Percentiles rank a stretch among this genome's conserved stretches.
phyloP scores from a whole-genome alignment of 768 basidiomycete genomes.

The Pleurotus citrinopileatus region DNA sequence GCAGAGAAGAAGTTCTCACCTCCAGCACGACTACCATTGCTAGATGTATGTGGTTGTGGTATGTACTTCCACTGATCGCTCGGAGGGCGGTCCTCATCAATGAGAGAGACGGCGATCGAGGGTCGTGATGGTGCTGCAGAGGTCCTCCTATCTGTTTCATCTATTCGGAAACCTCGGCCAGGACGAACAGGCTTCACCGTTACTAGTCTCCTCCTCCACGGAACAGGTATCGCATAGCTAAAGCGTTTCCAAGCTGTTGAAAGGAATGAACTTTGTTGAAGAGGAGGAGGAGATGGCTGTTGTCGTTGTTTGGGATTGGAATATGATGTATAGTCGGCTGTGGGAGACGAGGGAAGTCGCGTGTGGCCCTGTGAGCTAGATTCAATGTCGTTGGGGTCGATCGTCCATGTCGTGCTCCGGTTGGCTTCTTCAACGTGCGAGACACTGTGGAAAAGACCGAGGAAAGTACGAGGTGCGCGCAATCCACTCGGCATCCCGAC shows the following conservation, averaged over 20 bases:
- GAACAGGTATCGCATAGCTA: neutral
- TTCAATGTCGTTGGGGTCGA: conserved; percentile 6
- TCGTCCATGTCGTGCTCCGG: conserved; percentile 9
- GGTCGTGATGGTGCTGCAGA: conserved; percentile 4
- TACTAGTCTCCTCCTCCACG: conserved; percentile 5
- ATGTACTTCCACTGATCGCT: conserved; percentile 8
- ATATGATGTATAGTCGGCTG: neutral
- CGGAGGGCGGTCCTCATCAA: conserved; percentile 4
- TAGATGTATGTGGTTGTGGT: neutral
- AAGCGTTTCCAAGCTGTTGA: neutral
- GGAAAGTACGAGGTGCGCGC: neutral
- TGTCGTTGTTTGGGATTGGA: neutral
- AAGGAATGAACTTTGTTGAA: neutral
- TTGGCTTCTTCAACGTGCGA: conserved; percentile 5
- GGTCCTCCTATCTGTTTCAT: conserved; percentile 4
- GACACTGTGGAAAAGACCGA: conserved; percentile 8
- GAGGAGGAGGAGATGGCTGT: neutral
- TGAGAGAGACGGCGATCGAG: neutral
- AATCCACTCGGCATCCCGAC: neutral
- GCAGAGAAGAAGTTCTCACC: conserved; percentile 3
- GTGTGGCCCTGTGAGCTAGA: neutral
- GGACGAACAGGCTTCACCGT: conserved; percentile 1
- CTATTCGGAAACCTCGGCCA: conserved; percentile 3
- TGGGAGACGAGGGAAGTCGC: conserved; percentile 2
- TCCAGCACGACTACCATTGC: conserved; percentile 3